A percentile compares a stretch with the other conserved stretches of the same genome.
These are phyloP conservation scores for Zoysia matrella DNA, from an alignment of 202 grass and related monocot species.

Conservation along the genomic window DNA sequence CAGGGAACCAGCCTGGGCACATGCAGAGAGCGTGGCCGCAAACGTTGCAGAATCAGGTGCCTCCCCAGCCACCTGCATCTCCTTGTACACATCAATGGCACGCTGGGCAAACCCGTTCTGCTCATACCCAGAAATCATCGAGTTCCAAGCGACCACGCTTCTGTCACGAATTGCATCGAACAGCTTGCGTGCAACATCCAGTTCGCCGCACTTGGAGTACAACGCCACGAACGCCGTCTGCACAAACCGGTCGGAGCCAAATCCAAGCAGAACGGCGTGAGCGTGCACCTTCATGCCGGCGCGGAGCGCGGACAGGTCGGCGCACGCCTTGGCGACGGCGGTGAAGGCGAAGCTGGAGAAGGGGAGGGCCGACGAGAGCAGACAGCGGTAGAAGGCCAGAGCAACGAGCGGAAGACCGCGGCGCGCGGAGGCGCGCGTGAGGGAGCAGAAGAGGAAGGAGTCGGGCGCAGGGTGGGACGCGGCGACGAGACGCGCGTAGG, in stretches of 20 bases:
- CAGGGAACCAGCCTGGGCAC: slow-evolving; percentile 59
- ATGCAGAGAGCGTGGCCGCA: slow-evolving; percentile 66
- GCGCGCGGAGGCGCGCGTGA: slow-evolving; percentile 43
- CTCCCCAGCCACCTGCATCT: slow-evolving; percentile 50
- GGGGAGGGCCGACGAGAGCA: slow-evolving; percentile 47
- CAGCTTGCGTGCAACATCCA: slow-evolving; percentile 48
- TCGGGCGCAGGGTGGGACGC: slow-evolving; percentile 46
- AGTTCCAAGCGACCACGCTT: slow-evolving; percentile 69
- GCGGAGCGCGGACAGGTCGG: slow-evolving; percentile 54
- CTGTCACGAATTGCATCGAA: slow-evolving; percentile 61
- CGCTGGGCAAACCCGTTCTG: slow-evolving; percentile 54
- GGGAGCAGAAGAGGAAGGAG: slow-evolving; percentile 62
- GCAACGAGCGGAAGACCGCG: slow-evolving; percentile 41
- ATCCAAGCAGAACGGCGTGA: slow-evolving; percentile 47
- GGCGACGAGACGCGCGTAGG: slow-evolving; percentile 53
- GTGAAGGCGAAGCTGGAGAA: slow-evolving; percentile 71
- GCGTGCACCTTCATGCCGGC: slow-evolving; percentile 50
- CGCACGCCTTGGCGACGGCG: slow-evolving; percentile 58
- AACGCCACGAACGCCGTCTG: slow-evolving; percentile 57
- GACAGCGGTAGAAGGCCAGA: slow-evolving; percentile 55
- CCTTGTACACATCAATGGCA: slow-evolving; percentile 50
- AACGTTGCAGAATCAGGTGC: slow-evolving; percentile 61
- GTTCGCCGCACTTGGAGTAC: slow-evolving; percentile 53
- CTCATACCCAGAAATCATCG: slow-evolving; percentile 75
- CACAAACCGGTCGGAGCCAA: slow-evolving; percentile 61